Evolutionary conservation across 2,329 filamentous ascomycete genomes (phyloP), one percentile per base, ranked within the genome.

Genomic region (Claviceps spartinae): DNA sequence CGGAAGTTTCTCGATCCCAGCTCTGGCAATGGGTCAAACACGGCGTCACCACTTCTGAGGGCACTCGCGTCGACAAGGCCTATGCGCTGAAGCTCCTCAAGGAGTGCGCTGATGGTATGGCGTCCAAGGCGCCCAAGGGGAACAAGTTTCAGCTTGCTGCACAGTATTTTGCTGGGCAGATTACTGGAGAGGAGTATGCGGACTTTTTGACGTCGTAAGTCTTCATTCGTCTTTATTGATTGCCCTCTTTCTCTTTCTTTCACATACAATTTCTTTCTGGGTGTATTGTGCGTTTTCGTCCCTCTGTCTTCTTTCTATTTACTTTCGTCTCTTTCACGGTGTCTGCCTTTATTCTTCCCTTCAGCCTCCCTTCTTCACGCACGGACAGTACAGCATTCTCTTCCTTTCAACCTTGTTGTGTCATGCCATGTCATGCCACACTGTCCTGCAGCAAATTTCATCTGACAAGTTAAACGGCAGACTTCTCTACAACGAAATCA

Each of bases 101-200:
- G 67, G 90, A 98, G 76, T 83, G 89, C 69, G 79, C 89, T 40
- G 81, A 89, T 53, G 76, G 83, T 65, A 76, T 97, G 34, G 76
- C 82, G 30, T 69, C 80, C 58, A 86, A 86, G 67, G 89, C 82
- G 2, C 80, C 83, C 49, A 85, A 86, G 75, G 89, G 89, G 53
- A 93, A 96, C 76, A 96, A 96, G 76, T 96, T 77, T 73, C 81
- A 85, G 54, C 78, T 95, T 50, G 93, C 93, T 1, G 88, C 88
- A 1, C 85, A 95, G 70, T 97, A 97, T 72, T 96, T 97, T 65
- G 82, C 87, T 37, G 75, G 81, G 46, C 93, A 98, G 76, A 86
- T 97, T 53, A 97, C 91, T 3, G 93, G 93, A 52, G 93, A 97
- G 75, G 90, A 96, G 60, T 97, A 97, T 68, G 89, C 90, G 13